Evolutionary conservation across 2,329 filamentous ascomycete species (phyloP), one percentile per base, ranked within the genome.

Genomic region (Sarocladium brachiariae): DNA sequence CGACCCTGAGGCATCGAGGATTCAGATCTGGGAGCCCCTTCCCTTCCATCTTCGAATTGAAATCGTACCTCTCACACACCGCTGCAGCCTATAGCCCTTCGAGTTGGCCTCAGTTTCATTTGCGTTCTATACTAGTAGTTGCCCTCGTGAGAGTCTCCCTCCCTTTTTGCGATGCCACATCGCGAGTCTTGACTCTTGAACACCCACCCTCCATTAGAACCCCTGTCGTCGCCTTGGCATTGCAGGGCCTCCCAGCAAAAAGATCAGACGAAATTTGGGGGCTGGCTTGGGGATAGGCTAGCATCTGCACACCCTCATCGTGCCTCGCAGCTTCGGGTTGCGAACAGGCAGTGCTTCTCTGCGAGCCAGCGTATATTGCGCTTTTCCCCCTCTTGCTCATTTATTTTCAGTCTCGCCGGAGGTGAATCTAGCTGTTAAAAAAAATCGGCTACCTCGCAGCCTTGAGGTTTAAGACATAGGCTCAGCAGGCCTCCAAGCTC

Each of bases 261-360:
- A 47, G 43, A 47, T 47, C 43, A 47, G 43, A 47, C 43, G 43
- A 47, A 47, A 31, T 47, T 47, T 30, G 43, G 43, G n/a, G 43
- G 43, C 43, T 47, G 43, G 43, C 27, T 45, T 25, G 19, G 39
- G 39, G 13, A 5, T n/a, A 3, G 21, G 10, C 35, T 19, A 25
- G 39, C 39, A 45, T 27, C 23, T 13, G 3, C 24, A 13, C 39
- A 45, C 39, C 21, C 16, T 19, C 13, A 13, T 39, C n/a, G 18
- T 13, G 18, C 35, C 16, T 21, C 16, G 21, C 35, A 19, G n/a
- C n/a, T n/a, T n/a, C n/a, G n/a, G n/a, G n/a, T n/a, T n/a, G n/a
- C n/a, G n/a, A n/a, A n/a, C n/a, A n/a, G n/a, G n/a, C n/a, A n/a
- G n/a, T n/a, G n/a, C n/a, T n/a, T n/a, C n/a, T n/a, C n/a, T n/a